phyloP scores from a whole-genome alignment of 768 basidiomycete genomes.

The Termitomyces bulborhizus region DNA sequence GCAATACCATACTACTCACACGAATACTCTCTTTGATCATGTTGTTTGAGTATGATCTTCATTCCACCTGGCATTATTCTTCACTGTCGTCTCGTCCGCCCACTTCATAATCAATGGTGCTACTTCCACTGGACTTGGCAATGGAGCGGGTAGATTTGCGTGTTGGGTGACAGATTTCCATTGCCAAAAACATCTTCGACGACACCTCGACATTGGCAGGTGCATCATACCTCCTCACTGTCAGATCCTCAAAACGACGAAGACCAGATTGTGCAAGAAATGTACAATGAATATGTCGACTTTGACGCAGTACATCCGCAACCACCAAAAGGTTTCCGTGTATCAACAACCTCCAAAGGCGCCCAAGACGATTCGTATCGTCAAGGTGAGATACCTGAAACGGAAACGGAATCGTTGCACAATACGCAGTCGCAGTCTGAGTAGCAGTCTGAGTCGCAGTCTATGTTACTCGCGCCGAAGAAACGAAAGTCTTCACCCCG shows the following conservation, averaged over 20 bases:
- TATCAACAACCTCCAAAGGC: neutral
- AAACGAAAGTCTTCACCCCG: neutral
- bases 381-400: constrained; percentile 15
- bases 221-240: neutral
- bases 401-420: constrained; percentile 9
- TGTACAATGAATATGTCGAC: constrained; percentile 10
- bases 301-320: neutral
- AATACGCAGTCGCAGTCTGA: constrained; percentile 13
- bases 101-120: constrained; percentile 59
- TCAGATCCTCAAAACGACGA: neutral
- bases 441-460: constrained; percentile 11
- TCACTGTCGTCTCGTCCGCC: constrained; percentile 61
- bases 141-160: constrained; percentile 20
- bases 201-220: neutral
- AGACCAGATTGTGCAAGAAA: neutral
- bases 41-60: constrained; percentile 92
- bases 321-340: neutral
- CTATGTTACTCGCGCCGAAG: neutral
- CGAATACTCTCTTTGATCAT: constrained; percentile 99
- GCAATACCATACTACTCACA: constrained; percentile 37
- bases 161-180: too few relatives aligned
- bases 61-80: constrained; percentile 78
- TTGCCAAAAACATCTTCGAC: neutral
- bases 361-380: constrained; percentile 13
- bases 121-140: constrained; percentile 43